A percentile compares a stretch with the other conserved stretches of the same genome.
Conservation (phyloP, 352 stramenopile genomes). For the Pythium aquatile region DNA sequence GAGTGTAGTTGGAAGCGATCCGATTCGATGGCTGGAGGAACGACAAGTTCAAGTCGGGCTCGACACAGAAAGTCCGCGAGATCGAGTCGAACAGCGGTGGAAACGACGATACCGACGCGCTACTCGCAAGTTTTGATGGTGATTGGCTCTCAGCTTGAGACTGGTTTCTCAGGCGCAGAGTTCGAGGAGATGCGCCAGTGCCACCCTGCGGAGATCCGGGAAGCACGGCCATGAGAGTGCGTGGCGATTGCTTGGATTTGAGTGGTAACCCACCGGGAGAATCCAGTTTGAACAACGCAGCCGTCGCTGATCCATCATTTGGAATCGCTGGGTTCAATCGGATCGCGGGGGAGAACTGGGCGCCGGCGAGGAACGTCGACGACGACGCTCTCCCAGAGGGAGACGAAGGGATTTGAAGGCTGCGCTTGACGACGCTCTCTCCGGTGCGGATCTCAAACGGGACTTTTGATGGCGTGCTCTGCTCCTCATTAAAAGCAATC, state of each 20-base stretch:
- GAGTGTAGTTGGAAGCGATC: constrained; percentile 69
- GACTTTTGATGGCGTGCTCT: constrained; percentile 21
- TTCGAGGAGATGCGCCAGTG: constrained; percentile 25
- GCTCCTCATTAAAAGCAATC: neutral
- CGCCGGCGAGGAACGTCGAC: constrained; percentile 8
- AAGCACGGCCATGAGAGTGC: neutral
- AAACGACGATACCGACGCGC: neutral
- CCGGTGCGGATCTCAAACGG: constrained; percentile 52
- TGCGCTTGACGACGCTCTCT: constrained; percentile 56
- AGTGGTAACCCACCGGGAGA: neutral
- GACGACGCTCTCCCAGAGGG: neutral
- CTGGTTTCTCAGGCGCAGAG: constrained; percentile 27
- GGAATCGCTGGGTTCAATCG: constrained; percentile 9
- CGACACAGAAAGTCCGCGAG: constrained; percentile 67
- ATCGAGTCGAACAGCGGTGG: constrained; percentile 60
- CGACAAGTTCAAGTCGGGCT: constrained; percentile 57
- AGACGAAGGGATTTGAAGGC: constrained; percentile 22
- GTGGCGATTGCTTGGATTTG: constrained; percentile 1
- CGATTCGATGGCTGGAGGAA: constrained; percentile 66
- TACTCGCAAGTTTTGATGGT: neutral
- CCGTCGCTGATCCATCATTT: neutral
- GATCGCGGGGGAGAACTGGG: constrained; percentile 18
- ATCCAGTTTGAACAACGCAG: constrained; percentile 20
- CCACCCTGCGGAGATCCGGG: neutral
- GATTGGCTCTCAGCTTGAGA: neutral